Conservation (phyloP, 352 stramenopile species). For the Phytophthora ohioensis region DNA sequence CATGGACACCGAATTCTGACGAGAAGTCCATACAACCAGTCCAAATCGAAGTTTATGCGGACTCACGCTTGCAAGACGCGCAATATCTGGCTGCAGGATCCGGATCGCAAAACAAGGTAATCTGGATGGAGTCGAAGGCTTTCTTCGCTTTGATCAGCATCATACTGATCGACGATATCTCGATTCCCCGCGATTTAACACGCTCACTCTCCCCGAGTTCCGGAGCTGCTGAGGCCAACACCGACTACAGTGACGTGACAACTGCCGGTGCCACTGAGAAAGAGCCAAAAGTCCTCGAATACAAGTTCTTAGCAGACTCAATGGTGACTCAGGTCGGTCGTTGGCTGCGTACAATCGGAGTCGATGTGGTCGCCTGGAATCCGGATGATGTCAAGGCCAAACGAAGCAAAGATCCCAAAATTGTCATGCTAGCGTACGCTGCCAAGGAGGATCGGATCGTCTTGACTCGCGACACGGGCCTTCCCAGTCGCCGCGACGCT, state of each 20-base stretch:
- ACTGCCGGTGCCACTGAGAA: not conserved
- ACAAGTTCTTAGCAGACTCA: conserved; percentile 78
- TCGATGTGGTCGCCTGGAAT: conserved; percentile 75
- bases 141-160: conserved; percentile 57
- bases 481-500: conserved; percentile 52
- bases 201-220: not conserved
- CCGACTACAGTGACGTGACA: not conserved
- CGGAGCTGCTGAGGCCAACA: conserved; percentile 9
- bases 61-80: conserved; percentile 39
- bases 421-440: conserved; percentile 44
- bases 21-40: not conserved
- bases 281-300: conserved; percentile 36
- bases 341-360: conserved; percentile 78
- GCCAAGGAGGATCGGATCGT: conserved; percentile 55
- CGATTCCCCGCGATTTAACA: conserved; percentile 4
- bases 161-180: conserved; percentile 44
- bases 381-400: conserved; percentile 11
- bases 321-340: conserved; percentile 76
- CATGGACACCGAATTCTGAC: not conserved
- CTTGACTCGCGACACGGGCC: conserved; percentile 55
- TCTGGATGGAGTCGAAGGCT: conserved; percentile 51
- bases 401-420: conserved; percentile 29
- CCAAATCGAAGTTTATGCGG: conserved; percentile 48
- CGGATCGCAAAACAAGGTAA: conserved; percentile 50
- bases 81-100: conserved; percentile 54